Conservation (phyloP, 2,329 filamentous ascomycete genomes). For the Capronia coronata region DNA sequence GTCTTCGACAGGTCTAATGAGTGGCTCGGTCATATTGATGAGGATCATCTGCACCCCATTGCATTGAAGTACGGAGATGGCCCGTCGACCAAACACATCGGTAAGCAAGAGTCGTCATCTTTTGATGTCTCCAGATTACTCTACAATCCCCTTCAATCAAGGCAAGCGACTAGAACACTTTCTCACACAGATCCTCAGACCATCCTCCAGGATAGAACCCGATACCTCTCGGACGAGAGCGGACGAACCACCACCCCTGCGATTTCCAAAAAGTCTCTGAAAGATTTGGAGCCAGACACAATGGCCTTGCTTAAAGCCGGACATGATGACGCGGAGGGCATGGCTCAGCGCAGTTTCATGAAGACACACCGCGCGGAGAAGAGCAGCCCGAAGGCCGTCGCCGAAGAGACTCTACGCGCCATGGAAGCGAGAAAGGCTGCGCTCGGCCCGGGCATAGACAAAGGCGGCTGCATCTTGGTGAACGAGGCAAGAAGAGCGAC, state of each 20-base stretch:
- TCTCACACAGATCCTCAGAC: constrained; percentile 28
- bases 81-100: constrained; percentile 48
- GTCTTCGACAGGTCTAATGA: constrained; percentile 36
- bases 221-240: constrained; percentile 24
- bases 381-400: constrained; percentile 40
- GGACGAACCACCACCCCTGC: constrained; percentile 24
- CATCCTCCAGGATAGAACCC: constrained; percentile 17
- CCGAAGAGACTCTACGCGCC: constrained; percentile 40
- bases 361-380: constrained; percentile 38
- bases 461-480: constrained; percentile 48
- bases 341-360: constrained; percentile 37
- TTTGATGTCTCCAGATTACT: constrained; percentile 21
- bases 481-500: constrained; percentile 46
- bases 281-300: constrained; percentile 28
- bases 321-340: constrained; percentile 29
- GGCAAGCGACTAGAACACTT: constrained; percentile 22
- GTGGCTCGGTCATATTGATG: constrained; percentile 49
- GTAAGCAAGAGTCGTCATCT: constrained; percentile 41
- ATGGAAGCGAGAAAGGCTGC: constrained; percentile 46
- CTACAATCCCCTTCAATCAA: constrained; percentile 10
- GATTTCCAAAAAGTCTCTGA: constrained; percentile 30
- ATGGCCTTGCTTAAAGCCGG: constrained; percentile 32
- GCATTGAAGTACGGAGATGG: constrained; percentile 57
- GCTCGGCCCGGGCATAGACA: constrained; percentile 50
- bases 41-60: constrained; percentile 47